Base-by-base conservation (phyloP, 1,284 basidiomycete genomes). In the Paramarasmius palmivorus region DNA sequence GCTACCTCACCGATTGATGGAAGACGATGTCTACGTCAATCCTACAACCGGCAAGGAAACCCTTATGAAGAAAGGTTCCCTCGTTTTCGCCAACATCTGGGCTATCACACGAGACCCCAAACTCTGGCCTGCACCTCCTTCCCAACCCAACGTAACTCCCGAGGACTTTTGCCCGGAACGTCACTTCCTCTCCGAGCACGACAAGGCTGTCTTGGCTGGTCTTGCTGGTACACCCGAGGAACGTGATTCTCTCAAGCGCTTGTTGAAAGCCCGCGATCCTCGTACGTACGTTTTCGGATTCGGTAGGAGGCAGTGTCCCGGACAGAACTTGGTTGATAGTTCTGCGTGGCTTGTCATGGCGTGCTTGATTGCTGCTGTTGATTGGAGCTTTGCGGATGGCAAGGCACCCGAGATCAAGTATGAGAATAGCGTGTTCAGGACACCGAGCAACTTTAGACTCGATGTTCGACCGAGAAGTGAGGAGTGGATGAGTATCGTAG, bases 1-100 rank as follows among this genome's bases (percentile, higher is more conserved):
- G 79, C 68, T 81, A 36, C 79, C 79, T 0, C 79, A 81, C 48
- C 65, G 75, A 41, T 48, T 79, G 58, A 78, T 70, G 66, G 72
- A 79, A 57, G 73, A 80, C 53, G 76, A 80, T 53, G 57, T 76
- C 25, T 81, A 79, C 53, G 17, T 45, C 14, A 42, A 53, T 26
- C 51, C 53, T 20, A 39, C 48, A 34, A 46, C 57, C 40, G 25
- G 17, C 12, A 34, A 53, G 17, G 45, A 50, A 6, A 46, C 50
- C 26, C 19, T 53, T 29, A 35, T 53, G 6, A 45, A 52, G 26
- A 59, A 59, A 36, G 56, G 53, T 6, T 55, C 56, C 26, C 44
- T 59, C 23, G 50, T 57, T 14, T 57, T 57, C 34, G 55, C 52
- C 15, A 57, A 57, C 39, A 50, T 57, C 22, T 57, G 52, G 51